phyloP scores from a whole-genome alignment of 352 stramenopile genomes.

The Paralagenidium karlingii region DNA sequence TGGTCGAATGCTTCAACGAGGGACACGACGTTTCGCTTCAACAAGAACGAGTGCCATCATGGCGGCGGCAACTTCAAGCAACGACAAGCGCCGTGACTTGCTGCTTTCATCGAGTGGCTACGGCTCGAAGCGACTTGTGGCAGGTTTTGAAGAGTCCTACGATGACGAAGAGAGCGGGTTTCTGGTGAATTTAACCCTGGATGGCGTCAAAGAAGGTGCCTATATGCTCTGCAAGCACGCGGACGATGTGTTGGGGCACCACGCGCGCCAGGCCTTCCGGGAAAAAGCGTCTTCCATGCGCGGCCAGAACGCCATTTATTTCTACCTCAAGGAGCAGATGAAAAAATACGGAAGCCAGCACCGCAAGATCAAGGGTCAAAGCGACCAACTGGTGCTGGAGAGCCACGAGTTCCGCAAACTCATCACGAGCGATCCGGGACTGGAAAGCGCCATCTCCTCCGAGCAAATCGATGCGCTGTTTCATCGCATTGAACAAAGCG shows the following conservation, averaged over 20 bases:
- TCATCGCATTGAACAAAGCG: slow-evolving; percentile 45
- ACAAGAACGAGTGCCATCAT: too few species aligned
- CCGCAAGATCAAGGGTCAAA: slow-evolving; percentile 19
- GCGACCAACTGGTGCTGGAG: slow-evolving; percentile 31
- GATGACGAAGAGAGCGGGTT: too few species aligned
- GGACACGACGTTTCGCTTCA: too few species aligned
- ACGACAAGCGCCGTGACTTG: too few species aligned
- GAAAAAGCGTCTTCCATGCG: slow-evolving; percentile 73
- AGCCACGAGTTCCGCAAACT: slow-evolving; percentile 67
- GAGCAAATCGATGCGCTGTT: slow-evolving; percentile 69
- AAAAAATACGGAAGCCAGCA: slow-evolving; percentile 40
- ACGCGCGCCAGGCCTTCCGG: slow-evolving; percentile 68
- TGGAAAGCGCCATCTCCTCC: slow-evolving; percentile 49
- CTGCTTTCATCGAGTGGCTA: too few species aligned
- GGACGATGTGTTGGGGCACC: slow-evolving; percentile 69
- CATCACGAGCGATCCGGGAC: slow-evolving; percentile 61
- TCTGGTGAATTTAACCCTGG: slow-evolving; percentile 32
- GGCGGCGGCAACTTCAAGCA: too few species aligned
- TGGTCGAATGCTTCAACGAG: too few species aligned
- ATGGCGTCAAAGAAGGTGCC: slow-evolving; percentile 56
- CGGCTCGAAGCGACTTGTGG: too few species aligned
- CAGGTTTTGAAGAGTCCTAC: too few species aligned
- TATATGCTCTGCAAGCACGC: slow-evolving; percentile 81
- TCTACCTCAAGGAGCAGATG: slow-evolving; percentile 78
- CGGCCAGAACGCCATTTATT: slow-evolving; percentile 73